Conservation (phyloP, 148 eudicot species). For the Fagopyrum homotropicum region DNA sequence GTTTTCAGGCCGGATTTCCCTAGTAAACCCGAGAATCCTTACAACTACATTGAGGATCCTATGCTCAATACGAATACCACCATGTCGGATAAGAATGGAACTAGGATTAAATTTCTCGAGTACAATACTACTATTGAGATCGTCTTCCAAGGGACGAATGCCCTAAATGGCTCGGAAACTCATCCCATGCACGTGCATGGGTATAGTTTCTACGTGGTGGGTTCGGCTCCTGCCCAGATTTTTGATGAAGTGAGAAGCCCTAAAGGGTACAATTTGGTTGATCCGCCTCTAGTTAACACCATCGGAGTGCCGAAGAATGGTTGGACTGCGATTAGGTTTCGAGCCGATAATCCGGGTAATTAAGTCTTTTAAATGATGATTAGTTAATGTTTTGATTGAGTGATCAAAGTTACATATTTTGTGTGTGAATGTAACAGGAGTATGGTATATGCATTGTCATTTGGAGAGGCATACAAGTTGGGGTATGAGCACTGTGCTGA, state of each 20-base stretch:
- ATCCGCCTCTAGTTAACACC: not conserved
- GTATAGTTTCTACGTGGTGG: not conserved
- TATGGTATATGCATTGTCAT: conserved; percentile 3
- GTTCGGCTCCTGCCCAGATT: not conserved
- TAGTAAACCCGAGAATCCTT: conserved; percentile 5
- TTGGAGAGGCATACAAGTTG: not conserved
- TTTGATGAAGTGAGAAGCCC: not conserved
- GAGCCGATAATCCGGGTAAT: conserved; percentile 1
- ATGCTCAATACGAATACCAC: not conserved
- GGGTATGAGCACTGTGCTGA: not conserved
- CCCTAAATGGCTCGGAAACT: not conserved
- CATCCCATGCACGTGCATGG: not conserved
- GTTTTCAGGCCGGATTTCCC: conserved; percentile 25
- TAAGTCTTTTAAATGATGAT: too few relatives aligned
- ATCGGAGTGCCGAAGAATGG: not conserved
- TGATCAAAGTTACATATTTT: too few relatives aligned
- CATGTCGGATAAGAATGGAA: not conserved
- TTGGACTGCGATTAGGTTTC: not conserved
- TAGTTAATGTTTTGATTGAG: too few relatives aligned
- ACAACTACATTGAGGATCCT: not conserved
- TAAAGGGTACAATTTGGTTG: not conserved
- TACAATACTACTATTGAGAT: not conserved
- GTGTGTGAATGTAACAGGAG: not conserved
- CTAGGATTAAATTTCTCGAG: not conserved
- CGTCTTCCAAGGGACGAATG: not conserved